Evolutionary conservation across 1,139 yeast genomes (phyloP).

Genomic region (Zygoascus meyerae): DNA sequence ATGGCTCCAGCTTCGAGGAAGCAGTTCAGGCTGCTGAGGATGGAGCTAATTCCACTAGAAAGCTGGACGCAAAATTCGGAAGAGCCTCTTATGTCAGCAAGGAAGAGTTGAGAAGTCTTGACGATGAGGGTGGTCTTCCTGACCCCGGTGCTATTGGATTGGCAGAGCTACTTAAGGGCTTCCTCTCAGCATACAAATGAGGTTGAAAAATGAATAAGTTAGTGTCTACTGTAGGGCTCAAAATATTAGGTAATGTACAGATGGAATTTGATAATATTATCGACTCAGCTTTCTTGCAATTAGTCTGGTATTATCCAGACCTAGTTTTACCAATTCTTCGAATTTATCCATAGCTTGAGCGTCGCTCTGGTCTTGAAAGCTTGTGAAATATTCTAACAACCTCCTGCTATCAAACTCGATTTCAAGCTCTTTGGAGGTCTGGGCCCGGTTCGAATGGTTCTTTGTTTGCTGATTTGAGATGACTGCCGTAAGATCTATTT

Average conservation of each 20-base stretch:
- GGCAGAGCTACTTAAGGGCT: constrained; percentile 29
- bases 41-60: constrained; percentile 72
- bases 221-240: background rate
- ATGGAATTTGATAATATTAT: background rate
- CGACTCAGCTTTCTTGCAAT: constrained; percentile 21
- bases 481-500: constrained; percentile 33
- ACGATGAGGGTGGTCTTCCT: constrained; percentile 50
- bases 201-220: background rate
- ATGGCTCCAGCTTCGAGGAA: constrained; percentile 45
- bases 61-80: constrained; percentile 80
- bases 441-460: constrained; percentile 4
- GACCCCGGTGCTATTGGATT: constrained; percentile 80
- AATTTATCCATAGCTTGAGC: constrained; percentile 32
- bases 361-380: constrained; percentile 22
- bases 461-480: constrained; percentile 16
- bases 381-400: constrained; percentile 57
- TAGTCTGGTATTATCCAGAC: constrained; percentile 30
- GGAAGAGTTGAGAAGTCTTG: constrained; percentile 44
- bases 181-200: constrained; percentile 20
- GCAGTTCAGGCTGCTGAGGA: constrained; percentile 66
- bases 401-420: constrained; percentile 67
- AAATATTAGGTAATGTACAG: background rate
- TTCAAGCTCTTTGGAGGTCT: constrained; percentile 31
- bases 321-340: constrained; percentile 31
- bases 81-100: constrained; percentile 84